These are phyloP conservation scores for Paralagenidium karlingii DNA, from an alignment of 352 stramenopile species.

Conservation along the genomic window DNA sequence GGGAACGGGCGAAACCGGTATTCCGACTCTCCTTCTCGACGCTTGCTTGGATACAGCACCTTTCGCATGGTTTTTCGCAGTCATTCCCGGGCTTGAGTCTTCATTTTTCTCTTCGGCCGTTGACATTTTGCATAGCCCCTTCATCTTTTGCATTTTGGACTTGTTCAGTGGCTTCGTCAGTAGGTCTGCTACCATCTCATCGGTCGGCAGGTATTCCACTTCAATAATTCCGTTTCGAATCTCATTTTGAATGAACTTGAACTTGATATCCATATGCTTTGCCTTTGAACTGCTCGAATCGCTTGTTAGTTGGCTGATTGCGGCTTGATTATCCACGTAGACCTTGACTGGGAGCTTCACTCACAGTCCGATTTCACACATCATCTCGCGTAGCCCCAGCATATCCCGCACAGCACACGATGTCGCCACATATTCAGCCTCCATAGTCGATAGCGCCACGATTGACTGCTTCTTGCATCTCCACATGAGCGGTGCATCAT, in stretches of 20 bases:
- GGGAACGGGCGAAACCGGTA: no score
- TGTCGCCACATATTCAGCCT: slow-evolving; percentile 8
- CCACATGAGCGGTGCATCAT: slow-evolving; percentile 3
- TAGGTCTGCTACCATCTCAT: slow-evolving; percentile 7
- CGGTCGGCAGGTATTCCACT: slow-evolving; percentile 3
- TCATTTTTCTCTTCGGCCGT: no score
- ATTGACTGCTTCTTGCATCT: slow-evolving; percentile 8
- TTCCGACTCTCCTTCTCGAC: no score
- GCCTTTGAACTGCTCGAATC: slow-evolving; percentile 2
- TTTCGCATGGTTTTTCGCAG: no score
- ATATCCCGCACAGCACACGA: slow-evolving; percentile 1
- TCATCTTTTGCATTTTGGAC: not conserved
- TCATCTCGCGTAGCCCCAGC: slow-evolving; percentile 5
- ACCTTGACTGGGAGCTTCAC: slow-evolving; percentile 1
- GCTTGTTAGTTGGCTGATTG: slow-evolving; percentile 4
- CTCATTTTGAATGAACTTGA: slow-evolving; percentile 6
- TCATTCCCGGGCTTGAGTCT: no score
- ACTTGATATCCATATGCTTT: slow-evolving; percentile 7
- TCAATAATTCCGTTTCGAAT: not conserved
- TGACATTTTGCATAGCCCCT: not conserved
- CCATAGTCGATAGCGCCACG: slow-evolving; percentile 9
- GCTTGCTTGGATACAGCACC: no score
- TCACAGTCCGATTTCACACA: not conserved
- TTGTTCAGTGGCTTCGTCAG: slow-evolving; percentile 5
- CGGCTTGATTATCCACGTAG: slow-evolving; percentile 6